Evolutionary conservation across 2,329 filamentous ascomycete genomes (phyloP), one percentile per base, ranked within the genome.

Genomic region (Diaporthe velutina): DNA sequence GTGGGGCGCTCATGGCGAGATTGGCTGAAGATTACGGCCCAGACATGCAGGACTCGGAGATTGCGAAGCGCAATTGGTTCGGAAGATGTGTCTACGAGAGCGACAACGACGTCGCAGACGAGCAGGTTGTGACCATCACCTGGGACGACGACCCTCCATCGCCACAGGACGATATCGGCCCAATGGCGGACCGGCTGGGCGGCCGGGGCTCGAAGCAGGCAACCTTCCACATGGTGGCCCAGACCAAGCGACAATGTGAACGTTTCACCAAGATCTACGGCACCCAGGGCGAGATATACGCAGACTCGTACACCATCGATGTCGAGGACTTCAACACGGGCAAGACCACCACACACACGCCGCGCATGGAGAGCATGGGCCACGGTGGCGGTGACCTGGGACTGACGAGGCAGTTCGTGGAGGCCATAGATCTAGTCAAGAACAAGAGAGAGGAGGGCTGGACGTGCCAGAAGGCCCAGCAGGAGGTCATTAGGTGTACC

Each of bases 31-130:
- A 91, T 80, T 92, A 92, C 74, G 85, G 88, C 19, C 80, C 83
- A 1, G 81, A 83, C 9, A 90, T 87, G 0, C 86, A 88, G 5
- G 82, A 85, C 71, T 80, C 83, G 1, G 84, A 87, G n/a, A 81
- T 89, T 1, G 86, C 86, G 4, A 84, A 85, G 7, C 85, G 88
- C 13, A 93, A 93, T 77, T 93, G 95, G 95, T 98, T 95, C 80
- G 97, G 97, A 0, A 91, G 96, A n/a, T 99, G 97, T 81, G 97
- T 98, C 1, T 98, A 93, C 84, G 97, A 98, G 82, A 88, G 93
- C 6, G 95, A 98, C 84, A 99, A 98, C 84, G 92, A 97, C 80
- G 97, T 98, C 55, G 95, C 93, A 80, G 97, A 99, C 82, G 95
- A 98, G 80, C 96, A 98, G 83, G 90, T 93, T 35, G 97, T 98